Conservation (phyloP, 805 yeast species). For the Tetrapisispora iriomotensis region DNA sequence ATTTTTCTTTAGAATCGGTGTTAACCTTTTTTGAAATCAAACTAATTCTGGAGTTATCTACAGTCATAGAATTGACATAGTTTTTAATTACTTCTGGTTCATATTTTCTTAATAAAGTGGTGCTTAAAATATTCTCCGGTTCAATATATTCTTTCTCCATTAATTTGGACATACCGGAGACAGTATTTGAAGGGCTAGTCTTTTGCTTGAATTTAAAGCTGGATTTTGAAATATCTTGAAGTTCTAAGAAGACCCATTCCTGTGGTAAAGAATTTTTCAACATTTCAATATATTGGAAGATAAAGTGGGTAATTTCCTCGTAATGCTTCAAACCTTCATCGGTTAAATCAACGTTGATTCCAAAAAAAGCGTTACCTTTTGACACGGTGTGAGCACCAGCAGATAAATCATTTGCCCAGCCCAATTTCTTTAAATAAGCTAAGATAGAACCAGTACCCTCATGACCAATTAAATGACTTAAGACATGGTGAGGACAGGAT, state of each 20-base stretch:
- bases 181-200: slow-evolving; percentile 59
- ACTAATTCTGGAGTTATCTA: slow-evolving; percentile 51
- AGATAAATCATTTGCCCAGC: slow-evolving; percentile 74
- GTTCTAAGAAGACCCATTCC: slow-evolving; percentile 72
- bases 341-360: slow-evolving; percentile 69
- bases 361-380: slow-evolving; percentile 55
- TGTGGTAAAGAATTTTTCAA: slow-evolving; percentile 51
- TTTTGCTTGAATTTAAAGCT: slow-evolving; percentile 78
- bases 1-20: slow-evolving; percentile 51
- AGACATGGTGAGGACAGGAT: slow-evolving; percentile 59
- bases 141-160: slow-evolving; percentile 58
- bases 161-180: slow-evolving; percentile 51
- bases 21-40: slow-evolving; percentile 45
- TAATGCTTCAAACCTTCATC: slow-evolving; percentile 57
- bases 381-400: slow-evolving; percentile 63
- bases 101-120: slow-evolving; percentile 46
- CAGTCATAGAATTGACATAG: slow-evolving; percentile 40
- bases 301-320: slow-evolving; percentile 44
- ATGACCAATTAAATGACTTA: slow-evolving; percentile 81
- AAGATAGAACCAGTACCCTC: slow-evolving; percentile 83
- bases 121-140: slow-evolving; percentile 49
- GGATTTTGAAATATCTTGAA: slow-evolving; percentile 55
- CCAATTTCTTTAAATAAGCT: slow-evolving; percentile 53
- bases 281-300: slow-evolving; percentile 68
- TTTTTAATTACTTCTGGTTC: slow-evolving; percentile 44